Base-by-base conservation (phyloP, 306 rosid genomes). In the Rosa persica region DNA sequence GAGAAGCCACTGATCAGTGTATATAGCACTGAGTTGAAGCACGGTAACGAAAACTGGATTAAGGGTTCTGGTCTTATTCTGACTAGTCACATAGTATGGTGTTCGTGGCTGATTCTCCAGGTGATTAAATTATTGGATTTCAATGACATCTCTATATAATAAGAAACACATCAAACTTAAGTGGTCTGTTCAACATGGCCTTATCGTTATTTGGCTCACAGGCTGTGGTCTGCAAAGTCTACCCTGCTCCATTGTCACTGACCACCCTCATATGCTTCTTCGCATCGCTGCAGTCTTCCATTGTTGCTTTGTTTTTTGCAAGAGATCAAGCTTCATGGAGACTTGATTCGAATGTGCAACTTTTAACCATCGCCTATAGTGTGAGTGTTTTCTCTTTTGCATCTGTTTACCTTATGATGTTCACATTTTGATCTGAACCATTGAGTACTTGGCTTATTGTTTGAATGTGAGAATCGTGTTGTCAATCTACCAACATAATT, bases 21-120 rank as follows among this genome's bases (percentile, higher is more conserved):
- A 5, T 34, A 52, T 8, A 17, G 49, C 57, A 61, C 61, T 36
- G 64, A 68, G 43, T 43, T 36, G 55, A 58, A 13, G 36, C 79
- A 47, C 73, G 52, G 27, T 25, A 12, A 55, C 22, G 52, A 86
- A 11, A 76, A 81, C 51, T 86, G 87, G 89, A 66, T 81, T 34
- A 86, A 83, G 79, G 89, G 89, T 30, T 67, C 89, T 8, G 77
- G 65, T 61, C 79, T 83, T 52, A 83, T 81, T 75, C 82, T 86
- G 10, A 67, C 16, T 6, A 72, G 81, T 52, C 55, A 75, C 9
- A 49, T 72, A 71, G 81, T 83, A 19, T 83, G 79, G 76, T 83
- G 85, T 83, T 60, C 72, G 19, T 86, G 87, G 85, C 47, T 86
- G 23, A 75, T 83, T 73, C 83, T 86, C 23, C 87, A 86, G 87